Conservation (phyloP, 208 protist genomes). For the Trypanosoma melophagium region DNA sequence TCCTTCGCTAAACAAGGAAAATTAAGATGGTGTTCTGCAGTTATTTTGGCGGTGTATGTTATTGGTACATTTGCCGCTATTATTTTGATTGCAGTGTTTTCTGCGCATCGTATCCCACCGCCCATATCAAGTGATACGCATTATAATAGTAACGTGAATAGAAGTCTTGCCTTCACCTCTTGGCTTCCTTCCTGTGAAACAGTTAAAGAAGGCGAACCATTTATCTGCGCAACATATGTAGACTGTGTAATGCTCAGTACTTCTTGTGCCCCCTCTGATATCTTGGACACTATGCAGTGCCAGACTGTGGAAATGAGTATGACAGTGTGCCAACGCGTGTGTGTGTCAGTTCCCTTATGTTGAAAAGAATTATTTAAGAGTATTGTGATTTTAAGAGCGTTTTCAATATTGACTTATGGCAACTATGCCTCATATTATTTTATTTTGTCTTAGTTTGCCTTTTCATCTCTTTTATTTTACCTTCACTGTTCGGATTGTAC, state of each 20-base stretch:
- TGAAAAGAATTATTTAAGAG: too few species aligned
- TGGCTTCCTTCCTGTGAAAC: slow-evolving; percentile 28
- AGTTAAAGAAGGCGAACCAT: slow-evolving; percentile 14
- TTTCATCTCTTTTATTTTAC: too few species aligned
- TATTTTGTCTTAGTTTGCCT: too few species aligned
- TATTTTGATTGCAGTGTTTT: slow-evolving; percentile 34
- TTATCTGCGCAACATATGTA: slow-evolving; percentile 29
- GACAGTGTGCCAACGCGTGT: slow-evolving; percentile 1
- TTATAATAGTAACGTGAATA: slow-evolving; percentile 21
- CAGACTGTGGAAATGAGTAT: background rate
- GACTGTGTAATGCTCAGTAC: slow-evolving; percentile 43
- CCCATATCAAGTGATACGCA: slow-evolving; percentile 10
- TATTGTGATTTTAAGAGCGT: too few species aligned
- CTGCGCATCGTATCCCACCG: slow-evolving; percentile 22
- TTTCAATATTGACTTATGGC: too few species aligned
- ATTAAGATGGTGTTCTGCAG: slow-evolving; percentile 45
- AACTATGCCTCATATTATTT: too few species aligned
- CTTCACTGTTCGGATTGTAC: too few species aligned
- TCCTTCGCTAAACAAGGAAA: slow-evolving; percentile 34
- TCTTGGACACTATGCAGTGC: slow-evolving; percentile 36
- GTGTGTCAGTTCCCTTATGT: background rate
- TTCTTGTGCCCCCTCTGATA: slow-evolving; percentile 20
- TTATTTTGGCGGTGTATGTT: slow-evolving; percentile 32
- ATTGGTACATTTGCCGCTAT: slow-evolving; percentile 30
- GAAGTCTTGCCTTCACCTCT: slow-evolving; percentile 27